A percentile compares a stretch with the other conserved stretches of the same genome.
phyloP scores from a whole-genome alignment of 2,329 filamentous ascomycete species.

The Epichloe bromicola region DNA sequence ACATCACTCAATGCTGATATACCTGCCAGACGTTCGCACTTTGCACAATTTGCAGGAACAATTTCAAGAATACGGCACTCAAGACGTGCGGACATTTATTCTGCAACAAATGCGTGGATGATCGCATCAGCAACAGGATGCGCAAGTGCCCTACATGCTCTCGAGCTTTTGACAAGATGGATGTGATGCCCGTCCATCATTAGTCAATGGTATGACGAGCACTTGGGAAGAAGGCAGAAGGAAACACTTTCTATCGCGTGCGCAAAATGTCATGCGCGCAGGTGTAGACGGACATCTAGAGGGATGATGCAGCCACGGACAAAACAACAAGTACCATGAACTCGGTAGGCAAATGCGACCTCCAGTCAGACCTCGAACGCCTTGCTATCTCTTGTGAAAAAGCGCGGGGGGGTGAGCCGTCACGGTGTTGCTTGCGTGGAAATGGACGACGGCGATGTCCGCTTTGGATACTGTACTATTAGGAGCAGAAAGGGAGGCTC shows the following conservation, averaged over 20 bases:
- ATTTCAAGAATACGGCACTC: constrained; percentile 88
- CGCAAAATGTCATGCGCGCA: not conserved
- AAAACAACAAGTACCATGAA: not conserved
- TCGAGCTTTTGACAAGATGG: constrained; percentile 79
- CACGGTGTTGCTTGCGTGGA: not conserved
- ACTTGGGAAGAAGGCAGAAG: not conserved
- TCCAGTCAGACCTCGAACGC: not conserved
- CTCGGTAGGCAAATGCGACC: not conserved
- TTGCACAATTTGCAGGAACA: constrained; percentile 83
- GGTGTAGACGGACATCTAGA: not conserved
- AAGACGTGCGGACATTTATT: constrained; percentile 94
- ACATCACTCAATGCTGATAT: constrained; percentile 11
- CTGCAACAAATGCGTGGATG: constrained; percentile 80
- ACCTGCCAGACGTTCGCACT: constrained; percentile 33
- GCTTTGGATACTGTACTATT: constrained; percentile 16
- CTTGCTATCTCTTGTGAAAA: not conserved
- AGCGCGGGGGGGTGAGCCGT: not conserved
- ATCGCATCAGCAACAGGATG: constrained; percentile 77
- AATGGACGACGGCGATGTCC: not conserved
- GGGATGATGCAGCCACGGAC: not conserved
- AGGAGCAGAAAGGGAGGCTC: constrained; percentile 5
- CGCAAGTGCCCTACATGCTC: constrained; percentile 93
- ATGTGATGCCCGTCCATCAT: constrained; percentile 64
- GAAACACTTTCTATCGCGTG: not conserved
- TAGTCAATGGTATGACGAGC: constrained; percentile 10